Percentiles rank a stretch among this genome's conserved stretches.
Evolutionary conservation across 2,329 filamentous ascomycete genomes (phyloP).

Genomic region (Zarea fungicola): DNA sequence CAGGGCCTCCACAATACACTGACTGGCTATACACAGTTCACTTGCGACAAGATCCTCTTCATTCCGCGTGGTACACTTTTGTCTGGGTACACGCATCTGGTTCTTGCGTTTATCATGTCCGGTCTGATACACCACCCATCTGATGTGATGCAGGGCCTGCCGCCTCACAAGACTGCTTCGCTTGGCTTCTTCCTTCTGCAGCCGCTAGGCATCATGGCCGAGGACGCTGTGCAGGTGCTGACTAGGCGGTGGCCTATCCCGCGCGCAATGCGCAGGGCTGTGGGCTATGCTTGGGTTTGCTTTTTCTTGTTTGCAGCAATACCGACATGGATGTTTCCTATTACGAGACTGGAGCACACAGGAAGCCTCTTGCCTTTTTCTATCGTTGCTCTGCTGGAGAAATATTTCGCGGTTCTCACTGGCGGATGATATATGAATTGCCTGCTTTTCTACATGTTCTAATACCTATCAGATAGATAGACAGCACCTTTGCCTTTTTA

Average conservation of each 20-base stretch:
- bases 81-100: slow-evolving; percentile 9
- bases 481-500: too few species aligned
- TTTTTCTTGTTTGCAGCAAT: not conserved
- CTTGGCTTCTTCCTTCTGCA: slow-evolving; percentile 12
- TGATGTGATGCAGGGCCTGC: slow-evolving; percentile 1
- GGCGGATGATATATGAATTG: too few species aligned
- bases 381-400: not conserved
- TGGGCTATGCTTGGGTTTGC: slow-evolving; percentile 8
- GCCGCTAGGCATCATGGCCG: slow-evolving; percentile 13
- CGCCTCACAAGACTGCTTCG: not conserved
- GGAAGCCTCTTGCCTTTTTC: not conserved
- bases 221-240: slow-evolving; percentile 11
- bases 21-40: too few species aligned
- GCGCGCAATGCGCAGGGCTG: not conserved
- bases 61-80: not conserved
- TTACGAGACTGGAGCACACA: not conserved
- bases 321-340: not conserved
- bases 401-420: too few species aligned
- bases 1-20: too few species aligned
- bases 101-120: slow-evolving; percentile 11
- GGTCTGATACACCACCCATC: slow-evolving; percentile 6
- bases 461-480: too few species aligned
- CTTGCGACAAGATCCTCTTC: too few species aligned
- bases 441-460: too few species aligned
- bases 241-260: not conserved